Percentiles rank a stretch among this genome's conserved stretches.
phyloP scores from a whole-genome alignment of 257 asterid genomes.

The Vinca minor region DNA sequence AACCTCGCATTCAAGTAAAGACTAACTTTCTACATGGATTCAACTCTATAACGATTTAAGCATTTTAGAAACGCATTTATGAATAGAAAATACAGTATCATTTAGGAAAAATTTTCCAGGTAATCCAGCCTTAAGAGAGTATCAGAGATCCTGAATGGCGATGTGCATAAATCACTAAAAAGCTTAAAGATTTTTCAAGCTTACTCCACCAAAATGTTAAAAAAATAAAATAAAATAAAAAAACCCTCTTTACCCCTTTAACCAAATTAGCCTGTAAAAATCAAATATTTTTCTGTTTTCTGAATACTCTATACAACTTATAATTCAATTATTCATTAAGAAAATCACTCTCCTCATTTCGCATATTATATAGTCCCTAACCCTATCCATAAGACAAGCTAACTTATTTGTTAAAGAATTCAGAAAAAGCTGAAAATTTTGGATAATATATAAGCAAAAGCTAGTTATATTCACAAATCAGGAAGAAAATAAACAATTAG shows the following conservation, averaged over 20 bases:
- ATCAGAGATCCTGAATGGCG: too few relatives aligned
- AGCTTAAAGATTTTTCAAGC: background rate
- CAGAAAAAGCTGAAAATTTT: background rate
- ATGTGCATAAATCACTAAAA: too few relatives aligned
- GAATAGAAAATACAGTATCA: too few relatives aligned
- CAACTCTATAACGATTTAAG: too few relatives aligned
- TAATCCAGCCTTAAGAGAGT: too few relatives aligned
- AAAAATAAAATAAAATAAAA: too few relatives aligned
- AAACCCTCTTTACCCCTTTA: too few relatives aligned
- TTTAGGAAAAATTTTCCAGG: too few relatives aligned
- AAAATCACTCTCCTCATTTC: background rate
- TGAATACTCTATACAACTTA: background rate
- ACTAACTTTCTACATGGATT: too few relatives aligned
- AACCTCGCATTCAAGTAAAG: too few relatives aligned
- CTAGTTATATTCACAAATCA: background rate
- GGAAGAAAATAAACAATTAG: background rate
- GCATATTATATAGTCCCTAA: background rate
- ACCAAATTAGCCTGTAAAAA: background rate
- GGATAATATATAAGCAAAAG: background rate
- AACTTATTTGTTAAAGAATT: too few relatives aligned
- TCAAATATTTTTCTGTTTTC: background rate
- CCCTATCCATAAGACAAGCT: conserved; percentile 6
- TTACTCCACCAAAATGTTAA: background rate
- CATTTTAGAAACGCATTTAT: too few relatives aligned
- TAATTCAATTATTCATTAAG: background rate